Evolutionary conservation across 208 protist species (phyloP).

Genomic region (Acanthamoeba divionensis): DNA sequence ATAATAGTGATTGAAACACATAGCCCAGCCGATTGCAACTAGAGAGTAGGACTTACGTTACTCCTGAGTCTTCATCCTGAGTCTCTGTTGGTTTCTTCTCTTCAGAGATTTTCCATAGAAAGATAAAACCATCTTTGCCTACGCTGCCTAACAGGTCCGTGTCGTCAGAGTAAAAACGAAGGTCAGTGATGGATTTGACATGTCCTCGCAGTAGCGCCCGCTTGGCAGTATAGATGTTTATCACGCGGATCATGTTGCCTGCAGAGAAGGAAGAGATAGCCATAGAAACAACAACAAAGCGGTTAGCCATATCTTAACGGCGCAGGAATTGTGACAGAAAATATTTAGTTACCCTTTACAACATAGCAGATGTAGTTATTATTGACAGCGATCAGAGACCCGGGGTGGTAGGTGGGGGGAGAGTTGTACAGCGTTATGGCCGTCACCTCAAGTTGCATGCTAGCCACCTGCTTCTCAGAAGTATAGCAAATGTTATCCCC

Average conservation of each 20-base stretch:
- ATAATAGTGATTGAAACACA: too few relatives aligned
- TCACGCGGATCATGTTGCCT: slow-evolving; percentile 45
- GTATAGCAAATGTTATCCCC: neutral
- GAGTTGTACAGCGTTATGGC: slow-evolving; percentile 40
- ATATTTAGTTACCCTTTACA: neutral
- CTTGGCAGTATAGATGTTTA: slow-evolving; percentile 38
- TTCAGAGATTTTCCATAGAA: slow-evolving; percentile 2
- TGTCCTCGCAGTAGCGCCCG: slow-evolving; percentile 17
- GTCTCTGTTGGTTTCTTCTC: neutral
- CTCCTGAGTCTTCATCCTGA: neutral
- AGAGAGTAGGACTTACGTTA: neutral
- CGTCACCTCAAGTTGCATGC: neutral
- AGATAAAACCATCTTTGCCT: neutral
- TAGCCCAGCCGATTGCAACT: too few relatives aligned
- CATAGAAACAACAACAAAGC: neutral
- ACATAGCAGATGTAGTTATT: slow-evolving; percentile 54
- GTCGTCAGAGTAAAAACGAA: neutral
- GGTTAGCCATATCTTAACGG: neutral
- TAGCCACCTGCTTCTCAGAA: neutral
- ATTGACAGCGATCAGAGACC: slow-evolving; percentile 34
- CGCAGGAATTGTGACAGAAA: neutral
- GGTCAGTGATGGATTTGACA: slow-evolving; percentile 10
- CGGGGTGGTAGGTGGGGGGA: neutral
- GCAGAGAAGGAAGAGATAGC: neutral
- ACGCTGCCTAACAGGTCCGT: slow-evolving; percentile 22